Conservation (phyloP, 768 basidiomycete genomes). For the Boletales sp. region DNA sequence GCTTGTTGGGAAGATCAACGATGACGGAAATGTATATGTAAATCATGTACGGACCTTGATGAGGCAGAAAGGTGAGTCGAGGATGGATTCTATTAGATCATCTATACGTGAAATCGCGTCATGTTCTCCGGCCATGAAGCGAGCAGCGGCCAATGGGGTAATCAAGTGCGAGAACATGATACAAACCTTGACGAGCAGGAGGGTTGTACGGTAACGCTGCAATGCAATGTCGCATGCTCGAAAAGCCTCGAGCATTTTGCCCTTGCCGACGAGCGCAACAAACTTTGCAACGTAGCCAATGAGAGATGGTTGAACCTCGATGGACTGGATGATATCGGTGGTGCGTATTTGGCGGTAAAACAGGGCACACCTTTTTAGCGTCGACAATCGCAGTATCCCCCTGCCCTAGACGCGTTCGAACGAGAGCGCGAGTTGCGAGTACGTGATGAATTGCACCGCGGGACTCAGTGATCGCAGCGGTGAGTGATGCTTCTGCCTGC, state of each 20-base stretch:
- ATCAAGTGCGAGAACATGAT: neutral
- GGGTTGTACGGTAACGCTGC: neutral
- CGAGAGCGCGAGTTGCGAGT: constrained; percentile 6
- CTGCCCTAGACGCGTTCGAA: neutral
- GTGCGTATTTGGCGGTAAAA: no score
- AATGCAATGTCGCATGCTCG: constrained; percentile 1
- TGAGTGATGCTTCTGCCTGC: neutral
- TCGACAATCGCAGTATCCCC: constrained; percentile 1
- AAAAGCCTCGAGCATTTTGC: neutral
- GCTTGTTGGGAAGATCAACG: neutral
- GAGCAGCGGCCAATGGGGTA: neutral
- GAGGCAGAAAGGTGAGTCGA: neutral
- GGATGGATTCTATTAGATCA: neutral
- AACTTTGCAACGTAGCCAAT: constrained; percentile 6
- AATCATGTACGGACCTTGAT: neutral
- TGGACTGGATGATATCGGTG: neutral
- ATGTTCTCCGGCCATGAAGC: neutral
- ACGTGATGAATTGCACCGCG: neutral
- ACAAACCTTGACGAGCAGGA: constrained; percentile 1
- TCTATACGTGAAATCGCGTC: constrained; percentile 1
- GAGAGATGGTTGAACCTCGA: neutral
- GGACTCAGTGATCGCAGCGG: neutral
- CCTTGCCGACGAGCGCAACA: neutral
- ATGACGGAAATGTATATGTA: no score
- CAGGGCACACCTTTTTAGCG: constrained; percentile 1